These are phyloP conservation scores for Prosopis cineraria DNA, from an alignment of 306 rosid genomes.

Conservation along the genomic window DNA sequence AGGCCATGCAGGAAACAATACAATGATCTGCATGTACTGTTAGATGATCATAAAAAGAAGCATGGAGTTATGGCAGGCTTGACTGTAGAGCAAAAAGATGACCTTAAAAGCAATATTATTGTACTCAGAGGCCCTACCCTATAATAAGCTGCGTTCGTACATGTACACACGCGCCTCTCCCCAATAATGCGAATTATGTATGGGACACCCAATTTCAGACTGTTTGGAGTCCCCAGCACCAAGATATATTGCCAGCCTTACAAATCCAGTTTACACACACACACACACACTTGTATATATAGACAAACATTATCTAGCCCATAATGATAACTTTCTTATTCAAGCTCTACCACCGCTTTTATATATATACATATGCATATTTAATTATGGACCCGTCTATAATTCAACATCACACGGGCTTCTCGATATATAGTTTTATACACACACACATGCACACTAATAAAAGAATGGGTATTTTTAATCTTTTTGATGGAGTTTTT, in stretches of 20 bases:
- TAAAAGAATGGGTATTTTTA: not conserved
- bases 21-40: constrained; percentile 15
- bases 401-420: not conserved
- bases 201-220: constrained; percentile 48
- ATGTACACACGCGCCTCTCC: constrained; percentile 24
- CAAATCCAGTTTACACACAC: constrained; percentile 6
- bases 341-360: constrained; percentile 49
- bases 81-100: not conserved
- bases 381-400: not conserved
- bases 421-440: no score
- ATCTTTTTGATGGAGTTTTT: constrained; percentile 14
- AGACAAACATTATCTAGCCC: not conserved
- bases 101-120: no score
- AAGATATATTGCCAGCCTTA: constrained; percentile 41
- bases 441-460: no score
- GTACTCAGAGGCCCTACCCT: no score
- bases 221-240: constrained; percentile 61
- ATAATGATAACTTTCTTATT: no score
- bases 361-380: constrained; percentile 28
- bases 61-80: constrained; percentile 15
- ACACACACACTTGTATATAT: no score
- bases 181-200: constrained; percentile 49
- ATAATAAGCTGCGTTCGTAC: no score
- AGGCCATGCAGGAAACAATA: no score
- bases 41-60: no score